Evolutionary conservation across 2,329 filamentous ascomycete species (phyloP), one percentile per base, ranked within the genome.

Genomic region (Hypoxylon sp.): DNA sequence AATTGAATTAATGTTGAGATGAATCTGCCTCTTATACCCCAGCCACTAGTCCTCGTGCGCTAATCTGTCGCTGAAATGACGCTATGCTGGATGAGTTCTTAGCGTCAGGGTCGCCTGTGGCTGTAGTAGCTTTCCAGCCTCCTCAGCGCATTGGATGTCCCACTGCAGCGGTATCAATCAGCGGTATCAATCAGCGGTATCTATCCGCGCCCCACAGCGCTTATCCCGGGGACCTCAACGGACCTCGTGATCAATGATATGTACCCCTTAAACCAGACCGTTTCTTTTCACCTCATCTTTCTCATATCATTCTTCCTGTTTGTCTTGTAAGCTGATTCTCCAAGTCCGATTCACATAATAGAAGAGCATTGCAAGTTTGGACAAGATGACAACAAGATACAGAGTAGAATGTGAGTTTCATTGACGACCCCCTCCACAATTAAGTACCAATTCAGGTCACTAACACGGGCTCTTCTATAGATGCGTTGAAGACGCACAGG

Each of bases 401-500:
- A 86, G 89, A 68, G 92, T 94, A 71, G 92, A 94, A 82, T 94
- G 91, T 93, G 80, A 82, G 89, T 82, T 53, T 47, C 35, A 14
- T 39, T 24, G 39, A 39, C 42, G 26, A 24, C 58, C 51, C 61
- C 53, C 48, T 68, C 52, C 53, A 37, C 51, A 33, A 56, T 44
- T 39, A 46, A 37, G 42, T 46, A 63, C 11, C 33, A 17, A 22
- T 52, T 51, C 61, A 58, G 24, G 59, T 39, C 47, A 60, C 64
- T 75, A 50, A 72, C 70, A 74, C 65, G 65, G 39, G 26, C 62
- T 24, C 14, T 57, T 59, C 19, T 60, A 29, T 70, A 89, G 87
- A 89, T 83, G 85, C 87, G 51, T 84, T 88, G 76, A 89, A 97
- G 87, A 95, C 94, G 57, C 94, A 98, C 83, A 89, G 94, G 61